Conservation (phyloP, 192 early-diverging fungal genomes). For the Thamnidium elegans region DNA sequence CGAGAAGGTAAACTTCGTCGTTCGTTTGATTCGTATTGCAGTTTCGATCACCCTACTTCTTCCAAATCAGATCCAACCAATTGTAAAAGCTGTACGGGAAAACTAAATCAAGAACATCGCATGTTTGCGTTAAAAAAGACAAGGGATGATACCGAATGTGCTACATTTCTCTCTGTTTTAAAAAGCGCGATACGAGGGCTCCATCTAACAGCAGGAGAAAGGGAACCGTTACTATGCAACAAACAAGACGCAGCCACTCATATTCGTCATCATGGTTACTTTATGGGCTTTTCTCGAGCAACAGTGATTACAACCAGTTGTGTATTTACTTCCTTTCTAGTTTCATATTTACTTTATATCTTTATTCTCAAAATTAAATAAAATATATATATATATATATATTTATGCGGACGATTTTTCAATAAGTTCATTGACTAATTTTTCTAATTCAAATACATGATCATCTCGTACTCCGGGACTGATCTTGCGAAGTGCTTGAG, state of each 20-base stretch:
- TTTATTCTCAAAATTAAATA: constrained; percentile 1
- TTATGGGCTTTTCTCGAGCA: too few relatives aligned
- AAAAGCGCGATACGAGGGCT: too few relatives aligned
- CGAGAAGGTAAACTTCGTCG: neutral
- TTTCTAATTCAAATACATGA: constrained; percentile 60
- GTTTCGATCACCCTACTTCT: constrained; percentile 14
- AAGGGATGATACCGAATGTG: too few relatives aligned
- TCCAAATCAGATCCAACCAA: constrained; percentile 16
- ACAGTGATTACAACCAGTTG: too few relatives aligned
- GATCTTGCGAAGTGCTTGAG: constrained; percentile 53
- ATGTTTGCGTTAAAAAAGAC: too few relatives aligned
- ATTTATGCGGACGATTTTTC: too few relatives aligned
- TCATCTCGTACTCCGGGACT: constrained; percentile 50
- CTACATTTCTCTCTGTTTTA: too few relatives aligned
- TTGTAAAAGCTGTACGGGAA: constrained; percentile 7
- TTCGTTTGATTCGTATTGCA: constrained; percentile 14
- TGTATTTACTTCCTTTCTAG: too few relatives aligned
- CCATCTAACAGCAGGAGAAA: too few relatives aligned
- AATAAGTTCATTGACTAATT: constrained; percentile 42
- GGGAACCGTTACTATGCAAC: too few relatives aligned
- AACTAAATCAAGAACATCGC: neutral
- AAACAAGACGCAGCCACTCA: too few relatives aligned
- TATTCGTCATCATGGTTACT: too few relatives aligned
- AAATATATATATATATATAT: neutral
- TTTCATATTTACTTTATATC: neutral